phyloP scores from a whole-genome alignment of 2,329 filamentous ascomycete genomes.

The Cladophialophora bantiana region DNA sequence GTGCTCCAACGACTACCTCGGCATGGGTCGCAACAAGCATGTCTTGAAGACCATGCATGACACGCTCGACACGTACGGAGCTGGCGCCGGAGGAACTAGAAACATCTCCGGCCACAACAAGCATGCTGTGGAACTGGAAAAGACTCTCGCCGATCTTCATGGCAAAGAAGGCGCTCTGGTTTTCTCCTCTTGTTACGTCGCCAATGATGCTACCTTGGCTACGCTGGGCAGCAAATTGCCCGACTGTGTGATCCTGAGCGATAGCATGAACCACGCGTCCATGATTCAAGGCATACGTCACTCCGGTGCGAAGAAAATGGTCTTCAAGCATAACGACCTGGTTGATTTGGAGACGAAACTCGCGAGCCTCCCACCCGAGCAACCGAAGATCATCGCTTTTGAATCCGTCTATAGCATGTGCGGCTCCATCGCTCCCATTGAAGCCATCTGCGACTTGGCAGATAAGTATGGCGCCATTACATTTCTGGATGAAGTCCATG shows the following conservation, averaged over 20 bases:
- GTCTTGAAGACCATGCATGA: constrained; percentile 93
- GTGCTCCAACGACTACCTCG: constrained; percentile 99
- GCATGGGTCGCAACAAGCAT: constrained; percentile 90
- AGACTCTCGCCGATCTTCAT: constrained; percentile 83
- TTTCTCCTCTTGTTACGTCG: constrained; percentile 97
- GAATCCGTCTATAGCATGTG: constrained; percentile 99
- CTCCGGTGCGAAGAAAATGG: constrained; percentile 94
- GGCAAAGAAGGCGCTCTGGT: constrained; percentile 91
- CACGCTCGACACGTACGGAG: constrained; percentile 91
- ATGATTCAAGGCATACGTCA: constrained; percentile 99
- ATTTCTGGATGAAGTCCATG: constrained; percentile 98
- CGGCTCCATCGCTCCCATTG: constrained; percentile 93
- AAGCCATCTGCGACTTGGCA: constrained; percentile 92
- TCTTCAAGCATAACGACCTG: constrained; percentile 99
- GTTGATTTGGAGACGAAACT: constrained; percentile 90
- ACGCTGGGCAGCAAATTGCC: constrained; percentile 97
- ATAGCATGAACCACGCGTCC: constrained; percentile 95
- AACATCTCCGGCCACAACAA: constrained; percentile 99
- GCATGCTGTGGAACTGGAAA: constrained; percentile 86
- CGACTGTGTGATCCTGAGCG: constrained; percentile 95
- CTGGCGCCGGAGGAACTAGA: constrained; percentile 91
- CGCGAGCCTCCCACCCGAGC: constrained; percentile 80
- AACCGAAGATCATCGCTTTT: constrained; percentile 97
- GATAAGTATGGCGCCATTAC: constrained; percentile 98
- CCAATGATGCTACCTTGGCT: constrained; percentile 94